phyloP scores from a whole-genome alignment of 2,329 filamentous ascomycete genomes.

The Penicillium paneum region DNA sequence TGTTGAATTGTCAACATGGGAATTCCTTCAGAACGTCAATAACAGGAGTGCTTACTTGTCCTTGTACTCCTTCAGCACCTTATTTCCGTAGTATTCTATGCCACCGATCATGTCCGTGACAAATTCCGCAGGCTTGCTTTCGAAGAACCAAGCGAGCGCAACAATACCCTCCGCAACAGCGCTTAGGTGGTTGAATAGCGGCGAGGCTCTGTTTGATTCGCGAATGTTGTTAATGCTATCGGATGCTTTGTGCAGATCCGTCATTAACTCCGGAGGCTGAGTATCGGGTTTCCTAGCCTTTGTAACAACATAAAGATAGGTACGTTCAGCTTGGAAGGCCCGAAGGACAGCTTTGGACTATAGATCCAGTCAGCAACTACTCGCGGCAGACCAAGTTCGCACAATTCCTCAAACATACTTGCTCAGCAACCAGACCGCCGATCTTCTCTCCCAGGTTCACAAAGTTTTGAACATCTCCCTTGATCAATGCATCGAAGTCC shows the following conservation, averaged over 20 bases:
- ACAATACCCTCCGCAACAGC: constrained; percentile 88
- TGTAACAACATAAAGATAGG: constrained; percentile 81
- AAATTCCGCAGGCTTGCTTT: constrained; percentile 77
- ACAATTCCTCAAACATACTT: constrained; percentile 53
- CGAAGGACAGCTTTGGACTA: constrained; percentile 56
- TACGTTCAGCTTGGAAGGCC: constrained; percentile 80
- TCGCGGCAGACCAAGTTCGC: neutral
- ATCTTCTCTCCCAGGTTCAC: constrained; percentile 73
- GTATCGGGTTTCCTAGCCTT: constrained; percentile 90
- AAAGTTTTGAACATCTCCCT: constrained; percentile 71
- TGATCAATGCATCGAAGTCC: constrained; percentile 80
- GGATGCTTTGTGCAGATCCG: constrained; percentile 80
- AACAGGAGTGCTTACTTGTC: constrained; percentile 57
- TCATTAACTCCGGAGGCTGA: constrained; percentile 69
- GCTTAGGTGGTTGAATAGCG: constrained; percentile 76
- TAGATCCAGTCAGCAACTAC: constrained; percentile 12
- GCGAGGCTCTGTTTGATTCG: constrained; percentile 73
- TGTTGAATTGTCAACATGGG: constrained; percentile 39
- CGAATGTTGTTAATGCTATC: constrained; percentile 75
- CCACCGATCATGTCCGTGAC: constrained; percentile 78
- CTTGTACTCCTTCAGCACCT: constrained; percentile 86
- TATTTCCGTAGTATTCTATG: constrained; percentile 91
- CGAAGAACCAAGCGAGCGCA: constrained; percentile 85
- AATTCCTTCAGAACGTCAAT: neutral
- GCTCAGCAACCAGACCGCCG: constrained; percentile 73